Conservation (phyloP, 768 basidiomycete genomes). For the Calocybe gangraenosa region DNA sequence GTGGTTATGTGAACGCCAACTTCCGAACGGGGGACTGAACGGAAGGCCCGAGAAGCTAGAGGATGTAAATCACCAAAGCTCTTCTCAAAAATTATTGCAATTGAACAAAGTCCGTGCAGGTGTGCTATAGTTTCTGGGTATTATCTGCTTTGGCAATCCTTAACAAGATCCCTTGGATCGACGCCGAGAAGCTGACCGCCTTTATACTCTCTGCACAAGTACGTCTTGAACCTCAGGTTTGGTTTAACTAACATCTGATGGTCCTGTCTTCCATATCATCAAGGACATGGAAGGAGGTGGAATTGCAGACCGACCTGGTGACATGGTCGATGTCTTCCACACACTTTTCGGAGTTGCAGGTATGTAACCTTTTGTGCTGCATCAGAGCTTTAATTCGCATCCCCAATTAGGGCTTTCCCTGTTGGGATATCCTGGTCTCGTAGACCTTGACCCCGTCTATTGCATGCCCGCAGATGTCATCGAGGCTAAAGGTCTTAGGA, state of each 20-base stretch:
- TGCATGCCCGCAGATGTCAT: conserved; percentile 89
- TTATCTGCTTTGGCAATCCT: conserved; percentile 86
- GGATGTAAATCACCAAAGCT: conserved; percentile 55
- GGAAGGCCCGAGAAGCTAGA: conserved; percentile 97
- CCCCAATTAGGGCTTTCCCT: conserved; percentile 67
- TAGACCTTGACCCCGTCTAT: conserved; percentile 90
- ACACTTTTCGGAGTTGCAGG: conserved; percentile 91
- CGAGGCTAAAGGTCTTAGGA: conserved; percentile 63
- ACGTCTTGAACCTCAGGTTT: conserved; percentile 1
- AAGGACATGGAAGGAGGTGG: conserved; percentile 90
- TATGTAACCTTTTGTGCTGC: conserved; percentile 17
- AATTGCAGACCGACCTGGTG: conserved; percentile 89
- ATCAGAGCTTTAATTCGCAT: background rate
- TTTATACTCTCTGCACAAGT: conserved; percentile 93
- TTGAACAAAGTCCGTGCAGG: conserved; percentile 54
- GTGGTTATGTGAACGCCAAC: conserved; percentile 94
- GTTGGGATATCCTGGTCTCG: conserved; percentile 79
- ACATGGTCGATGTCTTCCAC: conserved; percentile 98
- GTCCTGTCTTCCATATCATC: background rate
- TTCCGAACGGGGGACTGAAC: conserved; percentile 91
- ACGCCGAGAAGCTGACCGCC: conserved; percentile 64
- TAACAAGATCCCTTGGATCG: conserved; percentile 82
- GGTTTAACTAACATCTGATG: background rate
- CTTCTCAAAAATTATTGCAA: background rate
- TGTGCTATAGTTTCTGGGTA: conserved; percentile 98